Base-by-base conservation (phyloP, 768 basidiomycete species). In the Xerocomus potaroensis region DNA sequence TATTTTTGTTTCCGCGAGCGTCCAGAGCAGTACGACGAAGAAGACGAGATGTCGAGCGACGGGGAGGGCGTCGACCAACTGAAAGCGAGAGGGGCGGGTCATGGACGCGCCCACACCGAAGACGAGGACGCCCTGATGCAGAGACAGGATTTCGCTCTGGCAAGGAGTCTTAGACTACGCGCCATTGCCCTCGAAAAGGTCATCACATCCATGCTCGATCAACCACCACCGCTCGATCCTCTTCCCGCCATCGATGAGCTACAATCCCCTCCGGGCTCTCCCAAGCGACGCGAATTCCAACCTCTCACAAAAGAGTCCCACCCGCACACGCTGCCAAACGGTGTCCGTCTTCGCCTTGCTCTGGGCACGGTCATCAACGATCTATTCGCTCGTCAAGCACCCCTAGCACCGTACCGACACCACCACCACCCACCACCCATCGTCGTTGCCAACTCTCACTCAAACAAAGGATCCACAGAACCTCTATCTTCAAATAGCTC, bases 161-260 rank as follows among this genome's bases (percentile, higher is more conserved):
- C 89, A 3, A 71, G 80, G 21, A 72, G 63, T 41, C 75, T 90
- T 27, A 73, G 85, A 45, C 70, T 87, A 23, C 81, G 86, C 23
- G 85, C 90, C 1, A 87, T 91, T 53, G 83, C 84, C 11, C 74
- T 91, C 16, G 90, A 91, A 64, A 90, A 88, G 58, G 87, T 91
- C 34, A 77, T 88, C 40, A 80, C 78, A 1, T 76, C 82, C 36
- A 90, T 91, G 87, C 78, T 91, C 12, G 80, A 81, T 45, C 87
- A 90, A 52, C 84, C 85, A 0, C 88, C 88, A 2, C 76, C 79
- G 1, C 65, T 80, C 11, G 79, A 79, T 26, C 77, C 79, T 4
- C 66, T 75, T 29, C 72, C 51, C 30, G 33, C 40, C 27, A 39
- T 77, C 33, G 78, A 76, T 27, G 81, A 79, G 49, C 52, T 70